Percentiles rank a stretch among this genome's conserved stretches.
phyloP scores from a whole-genome alignment of 2,329 filamentous ascomycete genomes.

The Aspergillus luchuensis region DNA sequence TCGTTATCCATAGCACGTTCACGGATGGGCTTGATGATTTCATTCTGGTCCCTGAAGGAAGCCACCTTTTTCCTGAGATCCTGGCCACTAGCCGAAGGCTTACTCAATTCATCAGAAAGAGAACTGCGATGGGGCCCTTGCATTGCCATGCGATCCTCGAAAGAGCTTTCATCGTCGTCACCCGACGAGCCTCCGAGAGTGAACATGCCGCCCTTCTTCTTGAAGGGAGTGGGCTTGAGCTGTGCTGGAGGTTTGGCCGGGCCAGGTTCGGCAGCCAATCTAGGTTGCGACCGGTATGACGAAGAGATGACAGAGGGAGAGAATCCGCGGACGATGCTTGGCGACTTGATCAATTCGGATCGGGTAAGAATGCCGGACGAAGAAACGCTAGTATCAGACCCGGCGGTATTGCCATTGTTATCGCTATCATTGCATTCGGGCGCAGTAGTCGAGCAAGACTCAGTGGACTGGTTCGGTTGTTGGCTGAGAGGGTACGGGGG shows the following conservation, averaged over 20 bases:
- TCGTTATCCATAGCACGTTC: constrained; percentile 57
- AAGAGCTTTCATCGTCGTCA: constrained; percentile 78
- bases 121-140: constrained; percentile 55
- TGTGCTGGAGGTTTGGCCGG: constrained; percentile 65
- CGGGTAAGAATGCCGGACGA: constrained; percentile 49
- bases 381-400: constrained; percentile 65
- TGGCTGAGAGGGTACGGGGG: constrained; percentile 32
- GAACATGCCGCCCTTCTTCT: constrained; percentile 69
- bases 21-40: constrained; percentile 65
- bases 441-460: constrained; percentile 63
- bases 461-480: constrained; percentile 50
- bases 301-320: constrained; percentile 73
- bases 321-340: constrained; percentile 83
- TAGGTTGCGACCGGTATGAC: constrained; percentile 64
- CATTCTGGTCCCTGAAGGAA: constrained; percentile 77
- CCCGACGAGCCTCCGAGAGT: constrained; percentile 81
- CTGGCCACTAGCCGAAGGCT: constrained; percentile 35
- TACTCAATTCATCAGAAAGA: constrained; percentile 56
- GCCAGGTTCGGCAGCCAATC: constrained; percentile 52
- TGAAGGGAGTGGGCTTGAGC: constrained; percentile 54
- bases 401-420: constrained; percentile 43
- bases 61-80: constrained; percentile 69
- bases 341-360: constrained; percentile 56
- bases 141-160: constrained; percentile 62
- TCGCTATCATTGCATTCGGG: constrained; percentile 50